Evolutionary conservation across 192 early-diverging fungal genomes (phyloP).

Genomic region (Pilaira anomala): DNA sequence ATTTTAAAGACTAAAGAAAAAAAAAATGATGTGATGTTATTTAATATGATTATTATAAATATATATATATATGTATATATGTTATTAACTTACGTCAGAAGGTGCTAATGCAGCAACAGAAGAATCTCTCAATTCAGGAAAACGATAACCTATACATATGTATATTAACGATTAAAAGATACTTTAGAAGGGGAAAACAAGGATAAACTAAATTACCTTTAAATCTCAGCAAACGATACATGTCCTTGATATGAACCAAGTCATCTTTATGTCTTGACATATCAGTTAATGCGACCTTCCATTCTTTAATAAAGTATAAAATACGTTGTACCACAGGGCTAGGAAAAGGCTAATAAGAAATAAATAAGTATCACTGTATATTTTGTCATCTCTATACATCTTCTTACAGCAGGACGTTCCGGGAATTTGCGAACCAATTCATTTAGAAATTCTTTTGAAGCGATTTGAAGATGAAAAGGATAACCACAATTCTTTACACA

Average conservation of each 20-base stretch:
- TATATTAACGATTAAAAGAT: background rate
- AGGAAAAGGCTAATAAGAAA: conserved; percentile 41
- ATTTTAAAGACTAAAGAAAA: conserved; percentile 71
- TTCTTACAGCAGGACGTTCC: conserved; percentile 74
- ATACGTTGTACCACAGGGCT: conserved; percentile 83
- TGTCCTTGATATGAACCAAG: conserved; percentile 90
- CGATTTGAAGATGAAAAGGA: conserved; percentile 94
- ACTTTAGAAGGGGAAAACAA: background rate
- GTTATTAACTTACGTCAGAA: conserved; percentile 33
- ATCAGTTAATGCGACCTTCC: conserved; percentile 86
- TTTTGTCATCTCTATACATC: background rate
- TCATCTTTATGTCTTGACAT: conserved; percentile 92
- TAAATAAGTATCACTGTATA: background rate
- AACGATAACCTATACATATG: conserved; percentile 62
- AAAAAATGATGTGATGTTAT: background rate
- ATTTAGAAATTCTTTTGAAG: conserved; percentile 95
- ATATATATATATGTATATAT: background rate
- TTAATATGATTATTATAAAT: no score
- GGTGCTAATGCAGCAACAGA: conserved; percentile 64
- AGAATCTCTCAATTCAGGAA: conserved; percentile 62
- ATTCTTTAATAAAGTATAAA: conserved; percentile 90
- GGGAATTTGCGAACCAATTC: conserved; percentile 93
- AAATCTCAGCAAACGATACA: conserved; percentile 84
- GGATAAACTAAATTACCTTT: conserved; percentile 60
- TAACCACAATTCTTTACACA: conserved; percentile 99